Base-by-base conservation (phyloP, 164 flowering plant species). In the Piper betle region DNA sequence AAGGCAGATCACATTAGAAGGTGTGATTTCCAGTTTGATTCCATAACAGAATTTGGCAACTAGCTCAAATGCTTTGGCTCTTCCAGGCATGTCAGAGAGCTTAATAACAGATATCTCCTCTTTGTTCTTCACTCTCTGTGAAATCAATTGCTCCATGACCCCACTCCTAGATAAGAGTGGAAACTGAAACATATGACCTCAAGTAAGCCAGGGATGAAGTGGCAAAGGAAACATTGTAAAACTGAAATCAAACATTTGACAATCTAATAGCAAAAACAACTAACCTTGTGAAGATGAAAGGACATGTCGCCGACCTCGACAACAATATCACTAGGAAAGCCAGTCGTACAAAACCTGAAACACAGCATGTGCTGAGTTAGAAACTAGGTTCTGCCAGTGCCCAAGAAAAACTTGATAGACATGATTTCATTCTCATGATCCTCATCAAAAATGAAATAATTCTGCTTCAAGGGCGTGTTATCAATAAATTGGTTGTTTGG, bases 201-300 rank as follows among this genome's bases (percentile, higher is more conserved):
- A n/a, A n/a, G n/a, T n/a, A n/a, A n/a, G n/a, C n/a, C n/a, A n/a
- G n/a, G n/a, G n/a, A n/a, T n/a, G n/a, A n/a, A n/a, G n/a, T n/a
- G n/a, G n/a, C n/a, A n/a, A n/a, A n/a, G n/a, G n/a, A n/a, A n/a
- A n/a, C n/a, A n/a, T n/a, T n/a, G n/a, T n/a, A n/a, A n/a, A n/a
- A n/a, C n/a, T n/a, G n/a, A n/a, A n/a, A n/a, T n/a, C n/a, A n/a
- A n/a, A n/a, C n/a, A n/a, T n/a, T n/a, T n/a, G n/a, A n/a, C n/a
- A n/a, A n/a, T n/a, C n/a, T n/a, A n/a, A n/a, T n/a, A n/a, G n/a
- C n/a, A n/a, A n/a, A n/a, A 3, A 53, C 19, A 52, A 58, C 41
- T 68, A 71, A 91, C 97, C 96, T 86, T 91, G 79, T 88, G 98
- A 54, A 91, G 88, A 77, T 85, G 96, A 71, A 91, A 91, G 20